Evolutionary conservation across 1,284 basidiomycete species (phyloP).

Genomic region (Schizopora paradoxa): DNA sequence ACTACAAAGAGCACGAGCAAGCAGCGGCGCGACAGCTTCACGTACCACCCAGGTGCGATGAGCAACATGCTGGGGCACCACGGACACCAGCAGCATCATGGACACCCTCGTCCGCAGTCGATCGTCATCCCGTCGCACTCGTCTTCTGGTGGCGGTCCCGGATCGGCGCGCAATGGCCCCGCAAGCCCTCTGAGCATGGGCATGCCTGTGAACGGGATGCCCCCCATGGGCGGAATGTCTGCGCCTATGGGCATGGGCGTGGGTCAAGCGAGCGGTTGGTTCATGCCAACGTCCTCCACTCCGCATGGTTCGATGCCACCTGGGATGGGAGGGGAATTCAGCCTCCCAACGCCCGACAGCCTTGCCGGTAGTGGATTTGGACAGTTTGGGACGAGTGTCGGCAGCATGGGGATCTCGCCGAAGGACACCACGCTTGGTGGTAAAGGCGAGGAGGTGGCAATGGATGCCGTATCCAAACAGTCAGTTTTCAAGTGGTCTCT

Average conservation of each 20-base stretch:
- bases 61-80: constrained; percentile 9
- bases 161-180: constrained; percentile 9
- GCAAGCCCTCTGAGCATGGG: constrained; percentile 8
- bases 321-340: constrained; percentile 24
- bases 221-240: constrained; percentile 15
- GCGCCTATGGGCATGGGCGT: constrained; percentile 1
- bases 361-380: constrained; percentile 20
- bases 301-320: too few relatives aligned
- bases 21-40: constrained; percentile 27
- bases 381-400: constrained; percentile 20
- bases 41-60: constrained; percentile 7
- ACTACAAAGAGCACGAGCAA: constrained; percentile 33
- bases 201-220: constrained; percentile 1
- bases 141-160: constrained; percentile 7
- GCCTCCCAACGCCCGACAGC: constrained; percentile 38
- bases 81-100: constrained; percentile 28
- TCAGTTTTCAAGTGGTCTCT: constrained; percentile 22
- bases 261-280: constrained; percentile 10
- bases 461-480: constrained; percentile 38
- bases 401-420: constrained; percentile 28
- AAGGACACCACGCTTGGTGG: constrained; percentile 24
- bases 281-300: too few relatives aligned
- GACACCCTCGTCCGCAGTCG: constrained; percentile 18
- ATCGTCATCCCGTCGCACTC: constrained; percentile 20
- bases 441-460: constrained; percentile 20